These are phyloP conservation scores for Phytopythium boreale DNA, from an alignment of 352 stramenopile genomes.

Conservation along the genomic window DNA sequence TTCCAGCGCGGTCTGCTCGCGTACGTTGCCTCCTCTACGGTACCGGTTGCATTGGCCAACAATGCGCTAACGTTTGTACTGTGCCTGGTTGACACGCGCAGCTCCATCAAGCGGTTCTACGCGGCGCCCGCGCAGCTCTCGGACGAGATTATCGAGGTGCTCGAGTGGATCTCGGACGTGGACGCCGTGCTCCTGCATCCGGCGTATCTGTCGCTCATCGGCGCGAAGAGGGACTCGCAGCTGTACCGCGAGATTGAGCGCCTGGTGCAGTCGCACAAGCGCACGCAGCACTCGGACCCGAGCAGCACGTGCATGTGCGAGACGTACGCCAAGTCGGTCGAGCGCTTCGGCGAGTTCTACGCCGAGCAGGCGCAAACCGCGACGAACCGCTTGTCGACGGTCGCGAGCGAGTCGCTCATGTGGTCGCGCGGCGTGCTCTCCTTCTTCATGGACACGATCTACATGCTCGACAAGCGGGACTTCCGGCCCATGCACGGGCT, in stretches of 20 bases:
- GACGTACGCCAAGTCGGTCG: slow-evolving; percentile 61
- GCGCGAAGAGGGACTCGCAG: slow-evolving; percentile 41
- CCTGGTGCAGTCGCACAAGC: slow-evolving; percentile 48
- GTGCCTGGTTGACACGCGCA: slow-evolving; percentile 1
- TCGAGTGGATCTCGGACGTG: slow-evolving; percentile 74
- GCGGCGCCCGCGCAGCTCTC: slow-evolving; percentile 52
- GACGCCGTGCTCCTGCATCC: slow-evolving; percentile 59
- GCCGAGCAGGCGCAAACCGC: slow-evolving; percentile 43
- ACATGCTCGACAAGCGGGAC: slow-evolving; percentile 75
- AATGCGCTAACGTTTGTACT: not conserved
- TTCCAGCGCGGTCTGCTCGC: slow-evolving; percentile 54
- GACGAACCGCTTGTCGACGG: slow-evolving; percentile 46
- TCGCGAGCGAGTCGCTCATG: slow-evolving; percentile 79
- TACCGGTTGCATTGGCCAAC: not conserved
- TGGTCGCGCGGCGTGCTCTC: slow-evolving; percentile 60
- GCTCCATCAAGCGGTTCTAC: slow-evolving; percentile 61
- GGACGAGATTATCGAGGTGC: slow-evolving; percentile 62
- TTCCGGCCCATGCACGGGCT: slow-evolving; percentile 61
- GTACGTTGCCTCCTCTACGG: not conserved
- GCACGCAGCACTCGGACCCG: slow-evolving; percentile 22
- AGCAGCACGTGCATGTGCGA: slow-evolving; percentile 59
- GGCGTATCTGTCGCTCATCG: slow-evolving; percentile 58
- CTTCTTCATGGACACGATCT: slow-evolving; percentile 82
- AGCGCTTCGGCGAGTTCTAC: slow-evolving; percentile 70
- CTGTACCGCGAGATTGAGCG: slow-evolving; percentile 58